These are phyloP conservation scores for Microdochium nivale DNA, from an alignment of 2,329 filamentous ascomycete species.

Conservation along the genomic window DNA sequence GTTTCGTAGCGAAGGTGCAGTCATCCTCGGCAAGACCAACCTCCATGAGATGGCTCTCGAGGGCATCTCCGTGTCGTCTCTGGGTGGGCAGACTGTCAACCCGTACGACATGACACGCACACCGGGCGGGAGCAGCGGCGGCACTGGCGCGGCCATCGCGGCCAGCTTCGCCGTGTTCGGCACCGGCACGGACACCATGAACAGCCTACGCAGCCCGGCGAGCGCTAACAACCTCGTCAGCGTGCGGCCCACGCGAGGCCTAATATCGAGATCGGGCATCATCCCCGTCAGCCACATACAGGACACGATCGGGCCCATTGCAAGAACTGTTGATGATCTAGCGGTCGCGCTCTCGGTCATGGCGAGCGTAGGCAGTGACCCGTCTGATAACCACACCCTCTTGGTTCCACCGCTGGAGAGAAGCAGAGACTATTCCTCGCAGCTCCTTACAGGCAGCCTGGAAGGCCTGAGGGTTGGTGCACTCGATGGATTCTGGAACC, in stretches of 20 bases:
- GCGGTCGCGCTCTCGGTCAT: conserved; percentile 42
- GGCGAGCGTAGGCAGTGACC: conserved; percentile 40
- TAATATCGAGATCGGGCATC: conserved; percentile 40
- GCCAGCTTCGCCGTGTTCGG: conserved; percentile 47
- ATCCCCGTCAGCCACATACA: conserved; percentile 49
- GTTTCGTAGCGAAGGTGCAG: conserved; percentile 39
- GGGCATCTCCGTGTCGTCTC: conserved; percentile 51
- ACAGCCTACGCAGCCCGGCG: conserved; percentile 52
- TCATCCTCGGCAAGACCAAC: conserved; percentile 53
- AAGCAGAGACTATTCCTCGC: conserved; percentile 36
- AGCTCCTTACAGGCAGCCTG: conserved; percentile 19
- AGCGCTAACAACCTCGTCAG: conserved; percentile 53
- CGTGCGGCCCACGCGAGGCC: conserved; percentile 44
- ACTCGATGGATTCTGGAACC: conserved; percentile 47
- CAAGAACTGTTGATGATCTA: conserved; percentile 38
- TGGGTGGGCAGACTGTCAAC: conserved; percentile 57
- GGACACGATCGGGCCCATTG: conserved; percentile 47
- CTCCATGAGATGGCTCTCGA: conserved; percentile 57
- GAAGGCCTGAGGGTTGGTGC: conserved; percentile 21
- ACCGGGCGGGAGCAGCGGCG: conserved; percentile 55
- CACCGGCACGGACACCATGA: conserved; percentile 53
- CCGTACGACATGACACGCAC: conserved; percentile 54
- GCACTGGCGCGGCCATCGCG: conserved; percentile 50
- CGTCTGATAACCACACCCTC: conserved; percentile 41
- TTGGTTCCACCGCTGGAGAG: conserved; percentile 30